Conservation (phyloP, 805 yeast genomes). For the Cyberlindnera misumaiensis region DNA sequence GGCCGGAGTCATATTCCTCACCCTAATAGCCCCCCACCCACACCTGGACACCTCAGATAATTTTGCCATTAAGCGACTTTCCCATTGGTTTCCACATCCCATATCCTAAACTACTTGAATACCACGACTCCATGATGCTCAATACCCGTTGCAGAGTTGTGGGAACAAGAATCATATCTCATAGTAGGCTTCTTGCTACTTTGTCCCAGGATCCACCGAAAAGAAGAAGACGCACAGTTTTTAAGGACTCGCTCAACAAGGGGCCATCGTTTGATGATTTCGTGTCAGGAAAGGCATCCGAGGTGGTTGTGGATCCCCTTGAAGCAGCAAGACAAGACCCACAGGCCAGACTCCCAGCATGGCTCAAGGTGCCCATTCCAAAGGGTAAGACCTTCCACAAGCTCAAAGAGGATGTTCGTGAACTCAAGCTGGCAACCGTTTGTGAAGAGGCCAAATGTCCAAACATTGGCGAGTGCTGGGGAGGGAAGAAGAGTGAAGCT, state of each 20-base stretch:
- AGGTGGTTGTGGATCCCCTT: conserved; percentile 61
- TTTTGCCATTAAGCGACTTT: too few species aligned
- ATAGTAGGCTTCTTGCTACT: neutral
- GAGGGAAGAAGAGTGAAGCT: conserved; percentile 86
- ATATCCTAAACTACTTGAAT: too few species aligned
- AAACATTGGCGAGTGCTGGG: conserved; percentile 99
- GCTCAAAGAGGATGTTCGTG: conserved; percentile 80
- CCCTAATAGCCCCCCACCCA: too few species aligned
- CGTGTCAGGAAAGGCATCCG: conserved; percentile 71
- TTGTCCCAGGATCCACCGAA: conserved; percentile 13
- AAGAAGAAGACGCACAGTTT: conserved; percentile 47
- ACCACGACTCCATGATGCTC: too few species aligned
- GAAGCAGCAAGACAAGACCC: conserved; percentile 65
- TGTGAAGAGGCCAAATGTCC: conserved; percentile 99
- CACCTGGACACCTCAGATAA: too few species aligned
- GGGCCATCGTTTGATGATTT: conserved; percentile 97
- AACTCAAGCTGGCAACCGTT: conserved; percentile 85
- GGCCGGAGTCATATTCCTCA: too few species aligned
- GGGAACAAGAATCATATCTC: too few species aligned
- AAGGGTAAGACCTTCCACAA: conserved; percentile 80
- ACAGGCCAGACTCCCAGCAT: conserved; percentile 71
- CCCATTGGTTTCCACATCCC: too few species aligned
- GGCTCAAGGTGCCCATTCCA: conserved; percentile 97
- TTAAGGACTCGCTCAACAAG: conserved; percentile 61
- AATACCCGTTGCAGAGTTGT: too few species aligned